Evolutionary conservation across 2,329 filamentous ascomycete species (phyloP), one percentile per base, ranked within the genome.

Genomic region (Paecilomyces dactylethromorphus): DNA sequence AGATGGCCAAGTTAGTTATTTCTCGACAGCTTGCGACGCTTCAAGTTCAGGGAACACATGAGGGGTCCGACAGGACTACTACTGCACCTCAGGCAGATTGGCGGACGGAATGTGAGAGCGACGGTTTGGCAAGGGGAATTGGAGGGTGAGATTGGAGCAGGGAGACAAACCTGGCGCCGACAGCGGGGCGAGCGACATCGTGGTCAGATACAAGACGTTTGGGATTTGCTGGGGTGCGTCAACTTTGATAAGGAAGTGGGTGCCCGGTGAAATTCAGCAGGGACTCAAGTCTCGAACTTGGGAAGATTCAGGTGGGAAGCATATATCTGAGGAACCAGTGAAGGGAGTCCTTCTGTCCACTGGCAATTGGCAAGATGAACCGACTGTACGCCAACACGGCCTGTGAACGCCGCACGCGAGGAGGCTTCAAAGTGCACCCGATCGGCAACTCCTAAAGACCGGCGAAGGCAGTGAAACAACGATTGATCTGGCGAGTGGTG

Each of bases 81-180:
- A 63, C 61, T 51, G 18, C 54, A 65, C 35, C 54, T 66, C 63
- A 66, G 64, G 65, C 63, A 55, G 58, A 29, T 54, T 54, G 45
- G 32, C 33, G 59, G 57, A 51, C 55, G 32, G 50, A 39, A 56
- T n/a, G 55, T 51, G 35, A 45, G 32, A 15, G 54, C 55, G 32
- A 55, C 32, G 53, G 32, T 56, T 29, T 21, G 35, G 32, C 54
- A 26, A 21, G 56, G 15, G 53, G 54, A 33, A 54, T 51, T 39
- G 32, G 35, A 45, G 31, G 22, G 56, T 54, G 54, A 22, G 18
- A 57, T 45, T 56, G 54, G 52, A 3, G 45, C 45, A 51, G 33
- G 52, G 57, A 60, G 53, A 63, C 60, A 53, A 65, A 68, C 66
- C 66, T 65, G 65, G 65, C 63, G 60, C 63, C n/a, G 63, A 64